These are phyloP conservation scores for Chrysoporthe deuterocubensis DNA, from an alignment of 2,329 filamentous ascomycete genomes.

Conservation along the genomic window DNA sequence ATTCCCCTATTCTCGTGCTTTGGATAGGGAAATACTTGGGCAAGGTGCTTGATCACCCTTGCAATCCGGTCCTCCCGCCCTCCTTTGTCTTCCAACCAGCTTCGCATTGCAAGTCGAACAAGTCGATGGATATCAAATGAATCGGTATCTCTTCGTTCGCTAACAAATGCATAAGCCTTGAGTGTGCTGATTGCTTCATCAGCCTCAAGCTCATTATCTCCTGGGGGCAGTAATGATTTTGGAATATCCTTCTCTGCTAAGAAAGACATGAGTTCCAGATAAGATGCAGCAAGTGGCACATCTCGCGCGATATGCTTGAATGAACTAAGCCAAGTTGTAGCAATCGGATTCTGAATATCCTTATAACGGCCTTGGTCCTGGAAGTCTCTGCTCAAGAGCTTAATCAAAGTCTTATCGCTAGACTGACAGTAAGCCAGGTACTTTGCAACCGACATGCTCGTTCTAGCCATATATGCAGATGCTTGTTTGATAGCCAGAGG, in stretches of 20 bases:
- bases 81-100: constrained; percentile 34
- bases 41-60: constrained; percentile 27
- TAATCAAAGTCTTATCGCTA: constrained; percentile 31
- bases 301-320: constrained; percentile 38
- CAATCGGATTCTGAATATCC: constrained; percentile 35
- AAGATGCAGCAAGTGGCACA: constrained; percentile 34
- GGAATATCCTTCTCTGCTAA: constrained; percentile 38
- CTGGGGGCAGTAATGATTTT: constrained; percentile 32
- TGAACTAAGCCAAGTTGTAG: constrained; percentile 41
- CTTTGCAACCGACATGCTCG: constrained; percentile 27
- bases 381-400: constrained; percentile 38
- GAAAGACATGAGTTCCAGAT: constrained; percentile 38
- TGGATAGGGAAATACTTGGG: constrained; percentile 25
- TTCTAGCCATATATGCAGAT: constrained; percentile 41
- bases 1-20: constrained; percentile 26
- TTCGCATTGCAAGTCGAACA: constrained; percentile 37
- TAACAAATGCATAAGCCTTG: constrained; percentile 39
- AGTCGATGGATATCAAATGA: constrained; percentile 40
- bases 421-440: constrained; percentile 36
- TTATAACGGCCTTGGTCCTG: constrained; percentile 36
- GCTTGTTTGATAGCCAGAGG: constrained; percentile 44
- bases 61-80: constrained; percentile 7
- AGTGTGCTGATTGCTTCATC: constrained; percentile 35
- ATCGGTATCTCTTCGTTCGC: constrained; percentile 27
- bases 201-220: constrained; percentile 19